These are phyloP conservation scores for Macroventuria anomochaeta DNA, from an alignment of 2,329 filamentous ascomycete species.

Conservation along the genomic window DNA sequence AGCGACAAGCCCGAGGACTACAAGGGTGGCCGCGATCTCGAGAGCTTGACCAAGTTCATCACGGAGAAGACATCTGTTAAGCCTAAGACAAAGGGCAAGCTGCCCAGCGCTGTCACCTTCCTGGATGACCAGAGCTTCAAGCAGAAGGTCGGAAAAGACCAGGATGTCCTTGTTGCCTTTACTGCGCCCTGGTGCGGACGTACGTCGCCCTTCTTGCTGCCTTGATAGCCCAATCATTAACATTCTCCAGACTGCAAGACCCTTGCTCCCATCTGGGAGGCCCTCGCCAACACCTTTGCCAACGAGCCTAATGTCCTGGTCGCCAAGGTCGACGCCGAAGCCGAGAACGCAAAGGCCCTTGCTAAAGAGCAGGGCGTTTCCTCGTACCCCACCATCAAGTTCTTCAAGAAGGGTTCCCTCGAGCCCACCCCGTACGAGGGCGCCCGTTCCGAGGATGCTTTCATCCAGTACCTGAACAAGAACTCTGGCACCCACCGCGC, in stretches of 20 bases:
- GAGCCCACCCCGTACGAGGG: conserved; percentile 74
- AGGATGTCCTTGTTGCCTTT: conserved; percentile 93
- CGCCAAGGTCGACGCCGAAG: conserved; percentile 95
- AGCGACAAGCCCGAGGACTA: conserved; percentile 85
- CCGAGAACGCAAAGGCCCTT: conserved; percentile 79
- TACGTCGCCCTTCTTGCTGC: conserved; percentile 60
- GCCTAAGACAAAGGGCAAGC: conserved; percentile 74
- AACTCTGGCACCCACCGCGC: conserved; percentile 87
- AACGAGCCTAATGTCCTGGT: conserved; percentile 80
- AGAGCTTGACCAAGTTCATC: conserved; percentile 81
- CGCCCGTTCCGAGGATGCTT: conserved; percentile 75
- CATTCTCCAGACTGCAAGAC: conserved; percentile 83
- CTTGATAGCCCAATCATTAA: conserved; percentile 10
- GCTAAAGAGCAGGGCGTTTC: conserved; percentile 78
- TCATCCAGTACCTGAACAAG: conserved; percentile 84
- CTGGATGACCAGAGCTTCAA: conserved; percentile 82
- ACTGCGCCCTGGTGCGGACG: conserved; percentile 98
- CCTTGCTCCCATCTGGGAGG: conserved; percentile 90
- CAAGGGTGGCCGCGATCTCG: conserved; percentile 83
- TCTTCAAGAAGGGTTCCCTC: conserved; percentile 85
- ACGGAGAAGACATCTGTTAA: conserved; percentile 85
- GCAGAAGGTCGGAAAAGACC: conserved; percentile 78
- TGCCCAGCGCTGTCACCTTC: conserved; percentile 77
- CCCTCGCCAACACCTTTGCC: conserved; percentile 79
- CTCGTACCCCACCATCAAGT: conserved; percentile 97